Conservation (phyloP, 2,329 filamentous ascomycete genomes). For the Fusarium napiforme region DNA sequence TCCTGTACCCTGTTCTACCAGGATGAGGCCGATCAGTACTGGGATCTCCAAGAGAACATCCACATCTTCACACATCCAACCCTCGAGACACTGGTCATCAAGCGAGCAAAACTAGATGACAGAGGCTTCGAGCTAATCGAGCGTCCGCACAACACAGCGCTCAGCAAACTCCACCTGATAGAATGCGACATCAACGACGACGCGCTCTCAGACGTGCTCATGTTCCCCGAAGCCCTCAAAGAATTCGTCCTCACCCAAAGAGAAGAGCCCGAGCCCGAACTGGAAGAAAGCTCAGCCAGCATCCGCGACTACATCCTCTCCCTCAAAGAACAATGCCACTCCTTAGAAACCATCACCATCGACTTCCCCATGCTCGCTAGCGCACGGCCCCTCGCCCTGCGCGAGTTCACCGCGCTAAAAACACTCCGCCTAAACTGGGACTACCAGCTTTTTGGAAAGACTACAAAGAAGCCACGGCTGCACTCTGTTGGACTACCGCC, state of each 20-base stretch:
- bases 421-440: slow-evolving; percentile 59
- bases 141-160: slow-evolving; percentile 58
- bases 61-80: slow-evolving; percentile 63
- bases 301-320: slow-evolving; percentile 60
- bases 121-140: slow-evolving; percentile 61
- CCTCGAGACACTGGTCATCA: slow-evolving; percentile 58
- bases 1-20: slow-evolving; percentile 61
- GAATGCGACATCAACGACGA: slow-evolving; percentile 63
- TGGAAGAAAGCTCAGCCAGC: slow-evolving; percentile 60
- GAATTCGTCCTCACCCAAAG: slow-evolving; percentile 61
- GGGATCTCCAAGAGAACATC: slow-evolving; percentile 63
- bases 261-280: slow-evolving; percentile 52
- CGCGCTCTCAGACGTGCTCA: slow-evolving; percentile 50
- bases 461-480: slow-evolving; percentile 57
- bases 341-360: slow-evolving; percentile 58
- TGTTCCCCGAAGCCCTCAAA: slow-evolving; percentile 57
- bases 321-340: slow-evolving; percentile 53
- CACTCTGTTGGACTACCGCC: slow-evolving; percentile 60
- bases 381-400: slow-evolving; percentile 55
- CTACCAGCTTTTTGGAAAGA: slow-evolving; percentile 60
- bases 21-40: slow-evolving; percentile 56
- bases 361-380: slow-evolving; percentile 55
- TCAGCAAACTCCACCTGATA: slow-evolving; percentile 57
- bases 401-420: slow-evolving; percentile 56
- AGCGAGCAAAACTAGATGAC: slow-evolving; percentile 58